Evolutionary conservation across 805 yeast species (phyloP).

Genomic region (Wilhelminamyces savonicus): DNA sequence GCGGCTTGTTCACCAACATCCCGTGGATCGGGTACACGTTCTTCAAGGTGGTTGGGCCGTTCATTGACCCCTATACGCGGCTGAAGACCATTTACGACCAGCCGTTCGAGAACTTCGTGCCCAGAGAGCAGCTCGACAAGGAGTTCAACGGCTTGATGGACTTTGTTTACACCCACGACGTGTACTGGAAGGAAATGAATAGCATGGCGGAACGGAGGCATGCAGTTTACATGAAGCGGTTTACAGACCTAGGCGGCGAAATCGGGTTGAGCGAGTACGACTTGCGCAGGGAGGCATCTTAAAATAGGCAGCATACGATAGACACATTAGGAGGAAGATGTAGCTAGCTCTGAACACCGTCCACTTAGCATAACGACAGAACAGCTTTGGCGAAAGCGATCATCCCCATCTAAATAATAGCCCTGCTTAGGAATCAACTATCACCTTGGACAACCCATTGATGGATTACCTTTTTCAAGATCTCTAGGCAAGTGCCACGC

Average conservation of each 20-base stretch:
- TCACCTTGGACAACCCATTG: too few relatives aligned
- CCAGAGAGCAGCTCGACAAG: conserved; percentile 45
- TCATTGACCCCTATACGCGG: conserved; percentile 53
- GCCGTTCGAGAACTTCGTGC: conserved; percentile 50
- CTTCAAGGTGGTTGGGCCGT: conserved; percentile 82
- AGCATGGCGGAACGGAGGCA: conserved; percentile 35
- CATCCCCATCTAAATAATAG: too few relatives aligned
- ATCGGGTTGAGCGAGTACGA: conserved; percentile 55
- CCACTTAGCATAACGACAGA: too few relatives aligned
- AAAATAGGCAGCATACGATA: too few relatives aligned
- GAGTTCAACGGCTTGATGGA: conserved; percentile 45
- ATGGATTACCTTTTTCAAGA: conserved; percentile 13
- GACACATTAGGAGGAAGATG: too few relatives aligned
- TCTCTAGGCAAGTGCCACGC: too few relatives aligned
- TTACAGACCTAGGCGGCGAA: conserved; percentile 36
- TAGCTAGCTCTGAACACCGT: too few relatives aligned
- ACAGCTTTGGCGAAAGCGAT: too few relatives aligned
- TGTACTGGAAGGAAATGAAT: conserved; percentile 48
- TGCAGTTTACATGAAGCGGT: conserved; percentile 26
- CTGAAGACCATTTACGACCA: conserved; percentile 53
- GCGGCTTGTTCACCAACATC: conserved; percentile 84
- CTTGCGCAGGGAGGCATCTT: conserved; percentile 24
- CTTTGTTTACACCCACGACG: conserved; percentile 46
- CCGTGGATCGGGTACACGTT: conserved; percentile 95
- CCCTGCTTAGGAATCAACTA: too few relatives aligned